Base-by-base conservation (phyloP, 257 asterid species). In the Linderniella brevidens region DNA sequence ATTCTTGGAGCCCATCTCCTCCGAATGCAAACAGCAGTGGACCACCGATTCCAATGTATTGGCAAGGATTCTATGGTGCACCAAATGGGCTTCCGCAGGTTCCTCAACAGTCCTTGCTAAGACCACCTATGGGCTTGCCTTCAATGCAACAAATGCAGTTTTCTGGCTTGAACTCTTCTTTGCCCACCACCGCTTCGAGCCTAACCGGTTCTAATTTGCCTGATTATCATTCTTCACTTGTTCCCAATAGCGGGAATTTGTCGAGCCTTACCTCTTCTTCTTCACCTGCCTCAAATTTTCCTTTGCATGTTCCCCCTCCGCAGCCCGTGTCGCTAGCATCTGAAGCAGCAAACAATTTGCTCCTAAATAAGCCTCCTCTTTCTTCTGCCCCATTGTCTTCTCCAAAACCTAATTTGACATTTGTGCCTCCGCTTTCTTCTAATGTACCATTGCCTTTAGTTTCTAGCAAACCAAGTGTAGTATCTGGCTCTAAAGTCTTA, bases 31-130 rank as follows among this genome's bases (percentile, higher is more conserved):
- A 65, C 59, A 82, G 78, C 41, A 60, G 74, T 63, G 85, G 85
- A 58, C 68, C 78, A 49, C 70, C 80, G 4, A 78, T 88, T 90
- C 96, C 98, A 13, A 77, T 84, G 94, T 85, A 90, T 68, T 90
- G 94, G 94, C 96, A 72, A 55, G 94, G 96, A 40, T 85, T 47
- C 63, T 90, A 85, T 67, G 96, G 94, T 8, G 10, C 92, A 8
- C 96, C 98, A 46, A 77, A 64, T 57, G 94, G 76, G 42, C 53
- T 80, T 10, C 87, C 93, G 19, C 98, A 84, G 37, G 49, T 84
- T 41, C 84, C 82, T 54, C 94, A 76, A 37, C 98, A 81, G 53
- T 48, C 94, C 56, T 60, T 90, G 64, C 82, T 80, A 48, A 73
- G 85, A 40, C 94, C 98, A 17, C 93, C 98, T 60, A 71, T 81